Conservation (phyloP, 805 yeast species). For the Metschnikowia lachancei region DNA sequence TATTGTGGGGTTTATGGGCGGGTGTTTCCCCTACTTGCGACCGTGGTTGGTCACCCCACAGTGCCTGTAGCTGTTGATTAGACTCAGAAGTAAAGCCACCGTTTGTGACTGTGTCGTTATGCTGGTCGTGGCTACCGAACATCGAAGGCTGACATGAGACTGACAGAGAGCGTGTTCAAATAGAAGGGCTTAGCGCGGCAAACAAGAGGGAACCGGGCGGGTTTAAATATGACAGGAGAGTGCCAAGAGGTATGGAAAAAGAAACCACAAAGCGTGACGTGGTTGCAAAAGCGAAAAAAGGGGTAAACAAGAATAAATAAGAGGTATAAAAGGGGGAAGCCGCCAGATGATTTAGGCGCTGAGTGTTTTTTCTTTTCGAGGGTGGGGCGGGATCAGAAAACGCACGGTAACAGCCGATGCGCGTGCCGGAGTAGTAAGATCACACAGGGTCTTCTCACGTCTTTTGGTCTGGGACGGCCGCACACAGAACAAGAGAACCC, state of each 20-base stretch:
- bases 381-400: too few relatives aligned
- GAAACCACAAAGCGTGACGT: conserved; percentile 1
- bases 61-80: neutral
- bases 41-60: neutral
- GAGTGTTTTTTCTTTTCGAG: too few relatives aligned
- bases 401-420: too few relatives aligned
- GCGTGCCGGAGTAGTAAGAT: too few relatives aligned
- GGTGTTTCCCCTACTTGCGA: neutral
- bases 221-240: too few relatives aligned
- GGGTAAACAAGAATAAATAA: neutral
- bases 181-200: too few relatives aligned
- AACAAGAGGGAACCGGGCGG: too few relatives aligned
- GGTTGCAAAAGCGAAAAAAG: conserved; percentile 3
- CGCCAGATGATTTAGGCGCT: neutral
- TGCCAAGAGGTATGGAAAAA: too few relatives aligned
- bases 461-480: too few relatives aligned
- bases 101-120: neutral
- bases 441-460: too few relatives aligned
- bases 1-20: neutral
- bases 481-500: too few relatives aligned
- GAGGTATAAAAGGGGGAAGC: neutral
- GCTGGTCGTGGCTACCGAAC: conserved; percentile 1
- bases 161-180: neutral
- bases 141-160: neutral
- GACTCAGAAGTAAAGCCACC: neutral